A percentile compares a stretch with the other conserved stretches of the same genome.
phyloP scores from a whole-genome alignment of 495 filamentous ascomycete genomes.

The Penicillium waksmanii region DNA sequence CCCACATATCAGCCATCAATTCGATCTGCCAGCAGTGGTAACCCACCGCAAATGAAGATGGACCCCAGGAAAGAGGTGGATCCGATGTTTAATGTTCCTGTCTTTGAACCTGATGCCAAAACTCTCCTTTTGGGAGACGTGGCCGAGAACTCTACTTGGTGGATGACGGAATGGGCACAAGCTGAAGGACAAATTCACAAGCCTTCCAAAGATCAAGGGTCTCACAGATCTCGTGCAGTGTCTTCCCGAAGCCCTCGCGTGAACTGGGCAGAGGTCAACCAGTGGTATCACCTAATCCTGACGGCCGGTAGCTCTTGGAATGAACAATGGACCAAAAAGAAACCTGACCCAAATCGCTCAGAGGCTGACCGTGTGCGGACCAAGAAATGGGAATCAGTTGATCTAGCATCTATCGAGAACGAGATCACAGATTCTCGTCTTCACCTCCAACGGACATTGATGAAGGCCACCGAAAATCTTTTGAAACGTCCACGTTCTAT shows the following conservation, averaged over 20 bases:
- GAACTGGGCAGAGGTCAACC: conserved; percentile 71
- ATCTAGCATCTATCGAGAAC: conserved; percentile 55
- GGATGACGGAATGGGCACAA: conserved; percentile 61
- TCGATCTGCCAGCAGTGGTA: conserved; percentile 31
- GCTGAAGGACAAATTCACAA: conserved; percentile 28
- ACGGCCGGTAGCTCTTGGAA: conserved; percentile 66
- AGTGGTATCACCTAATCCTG: conserved; percentile 78
- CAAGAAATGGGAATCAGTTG: conserved; percentile 37
- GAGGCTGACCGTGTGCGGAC: conserved; percentile 31
- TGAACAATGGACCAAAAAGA: conserved; percentile 50
- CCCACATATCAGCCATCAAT: conserved; percentile 32
- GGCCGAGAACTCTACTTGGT: conserved; percentile 84
- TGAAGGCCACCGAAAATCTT: conserved; percentile 83
- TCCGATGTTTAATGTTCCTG: conserved; percentile 23
- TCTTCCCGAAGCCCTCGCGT: conserved; percentile 69
- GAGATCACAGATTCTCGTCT: conserved; percentile 68
- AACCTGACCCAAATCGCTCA: conserved; percentile 29
- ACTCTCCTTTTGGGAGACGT: conserved; percentile 78
- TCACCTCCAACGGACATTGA: conserved; percentile 67
- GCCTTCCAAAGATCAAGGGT: conserved; percentile 30
- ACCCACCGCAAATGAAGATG: conserved; percentile 33
- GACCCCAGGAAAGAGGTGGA: conserved; percentile 24
- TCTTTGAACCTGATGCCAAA: conserved; percentile 72
- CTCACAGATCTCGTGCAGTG: conserved; percentile 44
- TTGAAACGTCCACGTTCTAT: conserved; percentile 82